phyloP scores from a whole-genome alignment of 768 basidiomycete species.

The Clathrus columnatus region DNA sequence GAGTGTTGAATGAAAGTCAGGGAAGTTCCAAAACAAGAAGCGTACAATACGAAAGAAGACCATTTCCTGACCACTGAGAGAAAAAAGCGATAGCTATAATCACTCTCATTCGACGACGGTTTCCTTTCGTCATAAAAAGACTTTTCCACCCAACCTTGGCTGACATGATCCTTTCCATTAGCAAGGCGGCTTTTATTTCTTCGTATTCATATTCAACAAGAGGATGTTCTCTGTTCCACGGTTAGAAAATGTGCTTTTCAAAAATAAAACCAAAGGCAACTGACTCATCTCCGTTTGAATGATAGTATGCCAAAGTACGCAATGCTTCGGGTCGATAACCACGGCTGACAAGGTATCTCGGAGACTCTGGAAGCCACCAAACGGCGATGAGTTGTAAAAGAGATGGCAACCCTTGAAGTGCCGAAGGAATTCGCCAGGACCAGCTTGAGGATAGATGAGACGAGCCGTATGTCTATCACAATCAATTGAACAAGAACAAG shows the following conservation, averaged over 20 bases:
- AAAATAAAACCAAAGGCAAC: neutral
- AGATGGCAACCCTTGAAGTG: constrained; percentile 24
- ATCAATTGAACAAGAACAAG: neutral
- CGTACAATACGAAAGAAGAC: constrained; percentile 31
- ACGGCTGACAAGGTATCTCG: constrained; percentile 29
- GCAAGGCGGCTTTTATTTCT: constrained; percentile 50
- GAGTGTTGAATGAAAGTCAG: neutral
- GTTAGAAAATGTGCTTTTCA: neutral
- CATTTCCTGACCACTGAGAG: constrained; percentile 60
- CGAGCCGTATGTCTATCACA: constrained; percentile 47
- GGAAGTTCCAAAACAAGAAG: neutral
- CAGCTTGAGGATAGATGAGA: constrained; percentile 40
- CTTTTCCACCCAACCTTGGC: constrained; percentile 14
- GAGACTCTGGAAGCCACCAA: constrained; percentile 30
- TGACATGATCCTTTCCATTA: neutral
- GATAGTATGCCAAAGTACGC: constrained; percentile 32
- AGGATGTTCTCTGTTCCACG: constrained; percentile 32
- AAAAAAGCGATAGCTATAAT: constrained; percentile 37
- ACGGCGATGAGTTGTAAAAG: constrained; percentile 24
- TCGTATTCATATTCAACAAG: constrained; percentile 52
- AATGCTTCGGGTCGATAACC: constrained; percentile 27
- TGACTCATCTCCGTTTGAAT: constrained; percentile 28
- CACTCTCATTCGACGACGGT: constrained; percentile 23
- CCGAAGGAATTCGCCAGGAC: constrained; percentile 29
- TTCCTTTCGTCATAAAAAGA: constrained; percentile 24